Conservation (phyloP, 2,329 filamentous ascomycete species). For the Xylariaceae sp. region DNA sequence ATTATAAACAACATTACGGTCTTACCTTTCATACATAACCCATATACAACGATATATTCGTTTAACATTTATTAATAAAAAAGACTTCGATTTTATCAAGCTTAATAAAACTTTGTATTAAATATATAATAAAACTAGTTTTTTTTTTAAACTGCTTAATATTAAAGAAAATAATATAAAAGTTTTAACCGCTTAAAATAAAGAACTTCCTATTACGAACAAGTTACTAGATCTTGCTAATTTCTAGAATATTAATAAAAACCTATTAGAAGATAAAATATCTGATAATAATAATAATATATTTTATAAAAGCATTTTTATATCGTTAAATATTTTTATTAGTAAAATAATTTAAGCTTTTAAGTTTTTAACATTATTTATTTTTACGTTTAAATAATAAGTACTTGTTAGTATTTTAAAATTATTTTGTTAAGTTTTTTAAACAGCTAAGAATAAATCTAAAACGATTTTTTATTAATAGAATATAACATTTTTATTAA, state of each 20-base stretch:
- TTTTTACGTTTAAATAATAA: background rate
- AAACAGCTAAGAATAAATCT: slow-evolving; percentile 5
- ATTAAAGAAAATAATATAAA: background rate
- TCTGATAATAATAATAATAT: slow-evolving; percentile 2
- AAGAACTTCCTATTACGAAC: background rate
- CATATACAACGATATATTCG: too few relatives aligned
- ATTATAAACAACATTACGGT: too few relatives aligned
- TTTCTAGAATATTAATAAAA: slow-evolving; percentile 1
- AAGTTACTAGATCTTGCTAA: background rate
- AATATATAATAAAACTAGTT: background rate
- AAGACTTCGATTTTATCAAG: background rate
- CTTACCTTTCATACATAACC: too few relatives aligned
- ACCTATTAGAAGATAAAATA: background rate
- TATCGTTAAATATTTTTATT: background rate
- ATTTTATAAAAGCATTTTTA: background rate
- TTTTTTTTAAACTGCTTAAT: background rate
- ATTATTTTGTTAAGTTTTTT: background rate
- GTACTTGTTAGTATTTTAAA: background rate
- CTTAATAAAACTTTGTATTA: background rate
- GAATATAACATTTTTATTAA: slow-evolving; percentile 3
- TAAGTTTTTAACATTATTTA: background rate
- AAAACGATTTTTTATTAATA: slow-evolving; percentile 2
- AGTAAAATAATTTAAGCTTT: background rate
- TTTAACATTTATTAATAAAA: slow-evolving; percentile 4
- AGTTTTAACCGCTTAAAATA: background rate